phyloP scores from a whole-genome alignment of 495 filamentous ascomycete species.

The Trichodelitschia bisporula region DNA sequence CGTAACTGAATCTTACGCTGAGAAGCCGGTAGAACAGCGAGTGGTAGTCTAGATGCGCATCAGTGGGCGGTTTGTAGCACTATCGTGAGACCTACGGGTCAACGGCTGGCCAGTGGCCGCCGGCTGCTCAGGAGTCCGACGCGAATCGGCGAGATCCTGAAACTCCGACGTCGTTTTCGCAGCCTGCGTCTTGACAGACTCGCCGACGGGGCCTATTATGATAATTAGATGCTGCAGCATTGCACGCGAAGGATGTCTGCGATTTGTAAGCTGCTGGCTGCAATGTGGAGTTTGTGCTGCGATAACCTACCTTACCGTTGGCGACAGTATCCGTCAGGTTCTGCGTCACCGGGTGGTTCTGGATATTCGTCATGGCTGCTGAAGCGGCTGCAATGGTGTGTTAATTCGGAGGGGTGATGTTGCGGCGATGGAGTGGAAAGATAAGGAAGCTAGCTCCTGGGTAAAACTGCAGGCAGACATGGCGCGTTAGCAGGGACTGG shows the following conservation, averaged over 20 bases:
- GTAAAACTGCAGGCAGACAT: no score
- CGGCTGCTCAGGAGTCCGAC: constrained; percentile 37
- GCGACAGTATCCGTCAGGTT: constrained; percentile 10
- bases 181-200: constrained; percentile 49
- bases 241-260: constrained; percentile 1
- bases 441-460: no score
- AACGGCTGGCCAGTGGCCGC: constrained; percentile 68
- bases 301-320: constrained; percentile 14
- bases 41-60: constrained; percentile 91
- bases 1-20: constrained; percentile 24
- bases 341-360: constrained; percentile 16
- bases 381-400: constrained; percentile 15
- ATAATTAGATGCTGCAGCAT: not conserved
- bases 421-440: no score
- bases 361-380: constrained; percentile 15
- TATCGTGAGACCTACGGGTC: constrained; percentile 31
- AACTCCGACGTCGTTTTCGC: constrained; percentile 51
- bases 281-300: constrained; percentile 1
- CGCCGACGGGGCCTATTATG: constrained; percentile 42
- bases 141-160: constrained; percentile 45
- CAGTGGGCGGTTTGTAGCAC: no score
- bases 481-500: no score
- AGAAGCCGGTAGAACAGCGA: constrained; percentile 83
- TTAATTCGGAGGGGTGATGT: no score
- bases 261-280: constrained; percentile 5